Conservation (phyloP, 1,284 basidiomycete species). For the Prillingera fragicola region DNA sequence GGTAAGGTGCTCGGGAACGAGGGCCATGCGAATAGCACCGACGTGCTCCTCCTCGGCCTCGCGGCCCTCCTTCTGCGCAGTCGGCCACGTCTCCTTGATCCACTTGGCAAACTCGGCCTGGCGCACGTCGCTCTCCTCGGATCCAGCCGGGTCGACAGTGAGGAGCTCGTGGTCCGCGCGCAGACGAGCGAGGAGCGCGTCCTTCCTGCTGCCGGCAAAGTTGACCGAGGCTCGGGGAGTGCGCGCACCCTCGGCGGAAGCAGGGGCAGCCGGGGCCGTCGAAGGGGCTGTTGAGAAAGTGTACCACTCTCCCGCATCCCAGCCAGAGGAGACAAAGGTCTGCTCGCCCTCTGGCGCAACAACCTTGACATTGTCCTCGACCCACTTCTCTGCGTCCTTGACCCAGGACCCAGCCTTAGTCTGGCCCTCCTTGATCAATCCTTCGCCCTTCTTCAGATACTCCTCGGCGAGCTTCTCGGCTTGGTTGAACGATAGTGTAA, state of each 20-base stretch:
- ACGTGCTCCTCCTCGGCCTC: conserved; percentile 52
- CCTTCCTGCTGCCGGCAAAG: conserved; percentile 55
- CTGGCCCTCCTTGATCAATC: conserved; percentile 60
- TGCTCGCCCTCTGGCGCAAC: conserved; percentile 59
- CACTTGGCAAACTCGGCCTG: conserved; percentile 61
- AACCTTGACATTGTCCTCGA: conserved; percentile 68
- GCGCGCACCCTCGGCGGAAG: conserved; percentile 36
- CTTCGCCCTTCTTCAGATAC: conserved; percentile 62
- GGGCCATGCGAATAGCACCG: conserved; percentile 56
- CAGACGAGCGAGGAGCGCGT: conserved; percentile 67
- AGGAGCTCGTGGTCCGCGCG: conserved; percentile 70
- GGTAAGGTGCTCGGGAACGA: conserved; percentile 64
- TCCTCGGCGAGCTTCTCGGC: conserved; percentile 71
- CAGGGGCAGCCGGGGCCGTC: background rate
- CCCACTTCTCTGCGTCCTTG: conserved; percentile 63
- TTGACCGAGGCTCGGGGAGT: conserved; percentile 7
- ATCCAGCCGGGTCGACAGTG: conserved; percentile 66
- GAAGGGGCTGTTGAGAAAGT: conserved; percentile 48
- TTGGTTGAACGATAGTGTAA: conserved; percentile 54
- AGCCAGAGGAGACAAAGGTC: conserved; percentile 53
- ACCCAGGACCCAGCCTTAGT: conserved; percentile 51
- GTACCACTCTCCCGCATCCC: conserved; percentile 82
- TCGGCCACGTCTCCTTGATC: conserved; percentile 54
- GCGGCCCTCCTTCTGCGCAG: conserved; percentile 37
- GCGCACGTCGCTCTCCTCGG: conserved; percentile 50